A percentile compares a stretch with the other conserved stretches of the same genome.
Conservation (phyloP, 2,329 filamentous ascomycete genomes). For the Achaetomium macrosporum region DNA sequence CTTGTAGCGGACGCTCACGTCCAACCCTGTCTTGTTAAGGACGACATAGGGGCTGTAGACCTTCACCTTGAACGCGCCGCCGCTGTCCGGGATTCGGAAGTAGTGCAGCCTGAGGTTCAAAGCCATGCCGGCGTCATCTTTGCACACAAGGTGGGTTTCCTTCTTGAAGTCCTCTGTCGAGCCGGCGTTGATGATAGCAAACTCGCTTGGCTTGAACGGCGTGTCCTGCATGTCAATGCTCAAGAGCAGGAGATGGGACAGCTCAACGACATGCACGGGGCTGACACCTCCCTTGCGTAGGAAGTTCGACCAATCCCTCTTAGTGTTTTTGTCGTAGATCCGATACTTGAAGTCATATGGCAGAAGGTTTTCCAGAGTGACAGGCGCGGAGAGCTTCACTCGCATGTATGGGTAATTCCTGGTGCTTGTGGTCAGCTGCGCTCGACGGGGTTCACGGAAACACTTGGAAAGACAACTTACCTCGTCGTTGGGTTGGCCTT, state of each 20-base stretch:
- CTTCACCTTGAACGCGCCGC: constrained; percentile 91
- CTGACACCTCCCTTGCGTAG: constrained; percentile 93
- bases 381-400: constrained; percentile 81
- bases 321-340: constrained; percentile 97
- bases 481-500: constrained; percentile 74
- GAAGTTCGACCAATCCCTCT: constrained; percentile 99
- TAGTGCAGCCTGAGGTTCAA: constrained; percentile 86
- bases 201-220: constrained; percentile 89
- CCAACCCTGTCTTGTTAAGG: constrained; percentile 88
- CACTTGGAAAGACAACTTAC: constrained; percentile 37
- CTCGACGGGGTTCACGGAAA: background rate
- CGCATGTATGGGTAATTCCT: constrained; percentile 92
- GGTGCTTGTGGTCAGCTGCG: constrained; percentile 28
- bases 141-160: constrained; percentile 72
- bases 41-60: constrained; percentile 94
- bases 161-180: constrained; percentile 81
- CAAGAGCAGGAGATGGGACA: constrained; percentile 86
- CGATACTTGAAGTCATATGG: constrained; percentile 99
- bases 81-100: constrained; percentile 81
- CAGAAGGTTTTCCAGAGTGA: constrained; percentile 89
- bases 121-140: constrained; percentile 74
- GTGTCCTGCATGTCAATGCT: constrained; percentile 97
- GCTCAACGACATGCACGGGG: constrained; percentile 92
- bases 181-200: constrained; percentile 92
- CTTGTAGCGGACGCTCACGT: constrained; percentile 83